Evolutionary conservation across 768 basidiomycete genomes (phyloP).

Genomic region (Vararia minispora): DNA sequence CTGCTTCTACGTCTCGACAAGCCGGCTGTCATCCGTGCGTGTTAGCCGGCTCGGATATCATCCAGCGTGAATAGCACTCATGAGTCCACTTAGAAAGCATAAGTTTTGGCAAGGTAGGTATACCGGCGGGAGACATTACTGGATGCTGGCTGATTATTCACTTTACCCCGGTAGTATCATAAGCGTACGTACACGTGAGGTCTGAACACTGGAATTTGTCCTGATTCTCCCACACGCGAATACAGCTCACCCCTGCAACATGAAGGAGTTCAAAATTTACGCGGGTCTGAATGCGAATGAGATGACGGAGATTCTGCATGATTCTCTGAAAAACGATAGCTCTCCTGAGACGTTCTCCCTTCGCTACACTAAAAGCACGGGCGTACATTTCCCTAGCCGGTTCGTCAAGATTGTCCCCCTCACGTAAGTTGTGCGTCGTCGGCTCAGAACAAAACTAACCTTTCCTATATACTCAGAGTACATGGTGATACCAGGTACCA

Average conservation of each 20-base stretch:
- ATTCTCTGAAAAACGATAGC: conserved; percentile 54
- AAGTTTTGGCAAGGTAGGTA: conserved; percentile 69
- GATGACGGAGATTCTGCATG: conserved; percentile 57
- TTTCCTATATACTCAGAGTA: conserved; percentile 30
- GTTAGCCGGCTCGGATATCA: conserved; percentile 9
- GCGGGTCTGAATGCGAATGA: conserved; percentile 53
- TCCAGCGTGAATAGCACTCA: not conserved
- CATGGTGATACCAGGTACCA: conserved; percentile 68
- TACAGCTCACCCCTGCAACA: conserved; percentile 75
- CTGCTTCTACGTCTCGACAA: conserved; percentile 53
- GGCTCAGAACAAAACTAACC: not conserved
- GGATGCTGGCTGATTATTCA: not conserved
- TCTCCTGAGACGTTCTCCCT: conserved; percentile 55
- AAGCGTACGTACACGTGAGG: conserved; percentile 19
- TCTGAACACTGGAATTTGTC: conserved; percentile 4
- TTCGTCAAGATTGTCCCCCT: conserved; percentile 70
- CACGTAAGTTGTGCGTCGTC: conserved; percentile 54
- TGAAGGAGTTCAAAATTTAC: conserved; percentile 72
- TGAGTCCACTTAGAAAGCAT: conserved; percentile 47
- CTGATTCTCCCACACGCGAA: conserved; percentile 5
- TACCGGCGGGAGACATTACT: not conserved
- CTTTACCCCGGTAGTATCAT: conserved; percentile 18
- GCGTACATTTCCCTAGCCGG: conserved; percentile 49
- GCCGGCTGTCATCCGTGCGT: conserved; percentile 55
- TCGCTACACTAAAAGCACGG: conserved; percentile 41